These are phyloP conservation scores for Puya raimondii DNA, from an alignment of 176 grass and related monocot genomes.

Conservation along the genomic window DNA sequence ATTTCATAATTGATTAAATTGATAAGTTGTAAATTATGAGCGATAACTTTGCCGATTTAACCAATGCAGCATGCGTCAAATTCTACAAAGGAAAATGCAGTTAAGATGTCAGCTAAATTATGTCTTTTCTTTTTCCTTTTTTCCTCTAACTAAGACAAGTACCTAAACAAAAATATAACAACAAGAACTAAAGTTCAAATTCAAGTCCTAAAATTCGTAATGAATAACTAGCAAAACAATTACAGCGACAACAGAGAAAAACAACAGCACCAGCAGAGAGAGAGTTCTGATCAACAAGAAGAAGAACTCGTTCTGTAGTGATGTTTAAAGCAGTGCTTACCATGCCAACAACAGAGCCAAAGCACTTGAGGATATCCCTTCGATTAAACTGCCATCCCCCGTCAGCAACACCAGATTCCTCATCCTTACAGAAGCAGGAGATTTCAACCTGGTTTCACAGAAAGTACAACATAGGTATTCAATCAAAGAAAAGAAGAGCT, in stretches of 20 bases:
- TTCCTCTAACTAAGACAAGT: too few species aligned
- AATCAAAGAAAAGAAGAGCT: not conserved
- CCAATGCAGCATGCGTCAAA: too few species aligned
- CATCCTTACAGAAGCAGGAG: slow-evolving; percentile 25
- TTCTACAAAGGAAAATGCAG: too few species aligned
- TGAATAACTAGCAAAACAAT: not conserved
- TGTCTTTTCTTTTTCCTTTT: too few species aligned
- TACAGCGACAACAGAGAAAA: not conserved
- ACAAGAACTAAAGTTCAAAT: too few species aligned
- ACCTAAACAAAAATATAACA: too few species aligned
- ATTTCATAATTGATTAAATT: too few species aligned
- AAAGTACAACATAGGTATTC: not conserved
- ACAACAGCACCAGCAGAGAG: not conserved
- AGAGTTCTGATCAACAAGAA: not conserved
- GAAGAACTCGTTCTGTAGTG: not conserved
- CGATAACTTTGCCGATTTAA: too few species aligned
- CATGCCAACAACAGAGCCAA: slow-evolving; percentile 35
- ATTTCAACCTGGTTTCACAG: slow-evolving; percentile 16
- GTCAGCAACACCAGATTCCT: slow-evolving; percentile 6
- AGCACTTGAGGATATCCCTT: slow-evolving; percentile 48
- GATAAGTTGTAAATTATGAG: too few species aligned
- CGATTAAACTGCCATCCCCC: slow-evolving; percentile 21
- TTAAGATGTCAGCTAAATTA: too few species aligned
- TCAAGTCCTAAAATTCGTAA: too few species aligned
- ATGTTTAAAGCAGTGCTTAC: slow-evolving; percentile 27